These are phyloP conservation scores for Handroanthus guayacan DNA, from an alignment of 257 asterid genomes.

Conservation along the genomic window DNA sequence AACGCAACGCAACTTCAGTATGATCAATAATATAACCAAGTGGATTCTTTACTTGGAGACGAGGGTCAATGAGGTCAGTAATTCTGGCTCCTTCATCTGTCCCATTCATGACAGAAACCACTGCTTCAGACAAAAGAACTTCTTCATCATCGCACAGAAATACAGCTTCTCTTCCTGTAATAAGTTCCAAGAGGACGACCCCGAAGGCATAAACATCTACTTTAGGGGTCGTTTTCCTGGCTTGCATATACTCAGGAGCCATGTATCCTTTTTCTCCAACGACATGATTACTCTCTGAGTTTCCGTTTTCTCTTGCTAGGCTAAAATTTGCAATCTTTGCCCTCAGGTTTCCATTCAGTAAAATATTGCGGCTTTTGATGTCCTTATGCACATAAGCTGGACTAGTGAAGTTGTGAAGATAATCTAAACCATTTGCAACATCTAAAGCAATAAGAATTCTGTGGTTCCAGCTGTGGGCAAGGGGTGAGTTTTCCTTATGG, in stretches of 20 bases:
- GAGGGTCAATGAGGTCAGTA: constrained; percentile 53
- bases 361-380: constrained; percentile 56
- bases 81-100: constrained; percentile 28
- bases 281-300: constrained; percentile 33
- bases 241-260: constrained; percentile 64
- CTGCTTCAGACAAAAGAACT: constrained; percentile 46
- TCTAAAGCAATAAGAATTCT: constrained; percentile 70
- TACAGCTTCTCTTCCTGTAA: constrained; percentile 63
- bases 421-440: constrained; percentile 73
- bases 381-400: constrained; percentile 73
- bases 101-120: constrained; percentile 38
- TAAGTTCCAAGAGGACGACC: constrained; percentile 63
- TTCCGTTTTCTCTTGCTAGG: constrained; percentile 45
- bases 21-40: constrained; percentile 66
- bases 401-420: constrained; percentile 69
- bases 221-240: constrained; percentile 53
- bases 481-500: constrained; percentile 29
- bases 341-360: constrained; percentile 56
- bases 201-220: constrained; percentile 74
- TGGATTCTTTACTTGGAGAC: constrained; percentile 62
- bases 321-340: constrained; percentile 74
- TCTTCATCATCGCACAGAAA: constrained; percentile 46
- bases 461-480: constrained; percentile 56
- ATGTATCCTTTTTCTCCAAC: constrained; percentile 60
- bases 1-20: constrained; percentile 52